Percentiles rank a stretch among this genome's conserved stretches.
phyloP scores from a whole-genome alignment of 352 stramenopile species.

The Aphanomyces euteiches region DNA sequence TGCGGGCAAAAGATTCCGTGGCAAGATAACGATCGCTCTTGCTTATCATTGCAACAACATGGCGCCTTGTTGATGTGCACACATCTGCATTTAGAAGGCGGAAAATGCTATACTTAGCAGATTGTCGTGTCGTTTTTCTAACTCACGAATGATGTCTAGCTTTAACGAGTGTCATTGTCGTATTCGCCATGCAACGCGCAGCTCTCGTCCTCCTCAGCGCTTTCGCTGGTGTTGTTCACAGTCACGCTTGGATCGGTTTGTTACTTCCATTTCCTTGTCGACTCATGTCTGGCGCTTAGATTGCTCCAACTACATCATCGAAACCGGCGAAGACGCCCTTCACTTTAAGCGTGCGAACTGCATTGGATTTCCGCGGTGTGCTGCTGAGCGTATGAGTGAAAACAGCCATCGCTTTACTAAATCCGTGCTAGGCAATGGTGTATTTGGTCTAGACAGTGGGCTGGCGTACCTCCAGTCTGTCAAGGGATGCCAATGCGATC shows the following conservation, averaged over 20 bases:
- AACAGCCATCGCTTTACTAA: not conserved
- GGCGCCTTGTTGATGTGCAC: no score
- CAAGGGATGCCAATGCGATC: constrained; percentile 35
- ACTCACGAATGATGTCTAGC: no score
- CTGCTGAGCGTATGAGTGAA: constrained; percentile 13
- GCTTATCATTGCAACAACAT: no score
- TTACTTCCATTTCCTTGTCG: not conserved
- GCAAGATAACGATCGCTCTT: no score
- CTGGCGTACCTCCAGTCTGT: constrained; percentile 32
- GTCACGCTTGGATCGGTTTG: constrained; percentile 17
- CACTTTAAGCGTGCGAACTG: constrained; percentile 35
- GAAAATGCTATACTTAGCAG: no score
- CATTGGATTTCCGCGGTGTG: constrained; percentile 34
- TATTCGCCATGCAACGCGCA: not conserved
- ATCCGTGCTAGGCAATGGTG: constrained; percentile 5
- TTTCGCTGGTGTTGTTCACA: not conserved
- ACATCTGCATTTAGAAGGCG: no score
- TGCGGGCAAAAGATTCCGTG: no score
- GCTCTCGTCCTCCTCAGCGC: not conserved
- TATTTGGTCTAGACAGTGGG: constrained; percentile 38
- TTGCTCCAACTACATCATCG: constrained; percentile 41
- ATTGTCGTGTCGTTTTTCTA: no score
- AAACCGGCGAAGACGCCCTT: constrained; percentile 23
- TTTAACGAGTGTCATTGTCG: not conserved
- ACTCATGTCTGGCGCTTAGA: constrained; percentile 35